Evolutionary conservation across 768 basidiomycete species (phyloP).

Genomic region (Termitomyces sp.): DNA sequence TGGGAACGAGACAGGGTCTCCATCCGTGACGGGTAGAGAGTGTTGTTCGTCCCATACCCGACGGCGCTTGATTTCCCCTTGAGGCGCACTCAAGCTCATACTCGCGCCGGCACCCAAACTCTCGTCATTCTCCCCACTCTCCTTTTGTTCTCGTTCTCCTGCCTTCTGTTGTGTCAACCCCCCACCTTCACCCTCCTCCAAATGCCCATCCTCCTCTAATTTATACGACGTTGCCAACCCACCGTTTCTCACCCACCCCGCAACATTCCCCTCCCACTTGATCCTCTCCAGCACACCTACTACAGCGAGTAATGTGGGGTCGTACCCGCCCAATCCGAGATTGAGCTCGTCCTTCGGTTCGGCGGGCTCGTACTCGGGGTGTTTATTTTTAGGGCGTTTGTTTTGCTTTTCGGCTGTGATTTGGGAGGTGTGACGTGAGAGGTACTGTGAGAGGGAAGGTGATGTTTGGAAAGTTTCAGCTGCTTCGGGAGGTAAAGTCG

Average conservation of each 20-base stretch:
- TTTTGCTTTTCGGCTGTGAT: slow-evolving; percentile 4
- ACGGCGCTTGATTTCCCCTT: not conserved
- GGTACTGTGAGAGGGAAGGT: too few species aligned
- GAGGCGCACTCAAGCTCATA: not conserved
- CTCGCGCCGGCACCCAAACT: not conserved
- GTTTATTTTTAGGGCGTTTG: slow-evolving; percentile 11
- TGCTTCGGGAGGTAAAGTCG: not conserved
- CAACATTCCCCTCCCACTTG: slow-evolving; percentile 57
- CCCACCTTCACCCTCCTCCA: too few species aligned
- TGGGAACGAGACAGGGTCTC: not conserved
- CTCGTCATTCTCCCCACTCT: not conserved
- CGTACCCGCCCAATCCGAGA: slow-evolving; percentile 25
- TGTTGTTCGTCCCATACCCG: not conserved
- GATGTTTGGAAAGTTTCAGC: not conserved
- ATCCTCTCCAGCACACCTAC: slow-evolving; percentile 60
- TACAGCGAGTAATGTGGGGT: slow-evolving; percentile 59
- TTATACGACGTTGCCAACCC: slow-evolving; percentile 23
- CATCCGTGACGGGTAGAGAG: not conserved
- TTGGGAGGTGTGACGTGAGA: not conserved
- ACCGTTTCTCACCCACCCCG: slow-evolving; percentile 60
- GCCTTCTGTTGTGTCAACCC: too few species aligned
- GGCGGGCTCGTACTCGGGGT: not conserved
- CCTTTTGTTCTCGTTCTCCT: not conserved
- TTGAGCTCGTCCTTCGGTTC: not conserved
- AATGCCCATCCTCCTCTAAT: too few species aligned